Evolutionary conservation across 2,329 filamentous ascomycete species (phyloP).

Genomic region (Aschersonia sp.): DNA sequence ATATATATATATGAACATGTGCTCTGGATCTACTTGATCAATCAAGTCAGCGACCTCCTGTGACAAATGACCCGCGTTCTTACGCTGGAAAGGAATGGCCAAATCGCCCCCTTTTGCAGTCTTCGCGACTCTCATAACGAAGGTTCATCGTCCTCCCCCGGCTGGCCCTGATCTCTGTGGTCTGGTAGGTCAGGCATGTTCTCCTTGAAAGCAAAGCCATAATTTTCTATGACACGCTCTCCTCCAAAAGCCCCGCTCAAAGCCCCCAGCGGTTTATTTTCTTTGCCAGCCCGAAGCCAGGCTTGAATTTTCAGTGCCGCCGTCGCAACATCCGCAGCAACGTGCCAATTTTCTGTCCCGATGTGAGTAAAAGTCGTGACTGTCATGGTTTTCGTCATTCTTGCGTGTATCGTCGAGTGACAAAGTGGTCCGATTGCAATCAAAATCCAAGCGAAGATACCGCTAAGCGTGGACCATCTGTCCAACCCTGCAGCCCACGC

Average conservation of each 20-base stretch:
- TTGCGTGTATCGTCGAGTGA: constrained; percentile 22
- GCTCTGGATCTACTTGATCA: no score
- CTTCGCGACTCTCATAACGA: neutral
- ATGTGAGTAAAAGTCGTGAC: constrained; percentile 28
- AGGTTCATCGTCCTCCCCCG: neutral
- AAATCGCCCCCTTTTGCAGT: neutral
- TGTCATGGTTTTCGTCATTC: constrained; percentile 31
- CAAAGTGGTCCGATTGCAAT: constrained; percentile 25
- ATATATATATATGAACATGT: no score
- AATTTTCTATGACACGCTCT: constrained; percentile 10
- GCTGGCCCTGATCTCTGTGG: constrained; percentile 1
- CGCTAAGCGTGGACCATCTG: constrained; percentile 29
- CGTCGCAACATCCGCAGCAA: constrained; percentile 21
- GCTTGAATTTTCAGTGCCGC: constrained; percentile 23
- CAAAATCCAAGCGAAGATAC: constrained; percentile 33
- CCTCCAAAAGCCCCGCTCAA: constrained; percentile 9
- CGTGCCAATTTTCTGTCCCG: constrained; percentile 33
- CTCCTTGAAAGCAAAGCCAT: constrained; percentile 13
- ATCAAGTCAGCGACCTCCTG: no score
- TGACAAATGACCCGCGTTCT: no score
- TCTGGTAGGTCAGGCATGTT: constrained; percentile 9
- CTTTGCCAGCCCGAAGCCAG: constrained; percentile 21
- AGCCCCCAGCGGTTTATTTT: constrained; percentile 1
- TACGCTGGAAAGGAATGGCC: no score
- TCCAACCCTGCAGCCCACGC: constrained; percentile 31